Evolutionary conservation across 352 stramenopile genomes (phyloP).

Genomic region (Hyaloperonospora brassicae): DNA sequence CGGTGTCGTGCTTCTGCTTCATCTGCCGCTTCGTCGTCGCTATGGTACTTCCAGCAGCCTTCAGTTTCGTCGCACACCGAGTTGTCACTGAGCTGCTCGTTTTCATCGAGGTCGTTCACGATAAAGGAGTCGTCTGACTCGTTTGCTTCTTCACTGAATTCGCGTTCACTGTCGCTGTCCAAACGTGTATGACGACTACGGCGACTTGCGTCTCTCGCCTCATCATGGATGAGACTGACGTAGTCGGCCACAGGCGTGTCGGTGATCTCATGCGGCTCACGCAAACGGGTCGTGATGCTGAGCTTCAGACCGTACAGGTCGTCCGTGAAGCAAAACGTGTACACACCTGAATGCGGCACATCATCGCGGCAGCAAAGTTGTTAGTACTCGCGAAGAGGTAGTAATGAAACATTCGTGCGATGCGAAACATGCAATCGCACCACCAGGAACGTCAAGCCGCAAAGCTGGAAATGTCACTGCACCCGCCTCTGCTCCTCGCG

Average conservation of each 20-base stretch:
- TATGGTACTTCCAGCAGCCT: conserved; percentile 17
- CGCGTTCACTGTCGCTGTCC: conserved; percentile 41
- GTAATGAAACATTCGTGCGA: neutral
- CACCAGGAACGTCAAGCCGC: conserved; percentile 52
- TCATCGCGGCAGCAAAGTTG: neutral
- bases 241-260: conserved; percentile 32
- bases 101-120: conserved; percentile 39
- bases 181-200: conserved; percentile 16
- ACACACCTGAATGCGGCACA: conserved; percentile 36
- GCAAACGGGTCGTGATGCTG: conserved; percentile 42
- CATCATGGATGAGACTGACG: conserved; percentile 27
- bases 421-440: conserved; percentile 21
- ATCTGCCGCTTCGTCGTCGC: conserved; percentile 33
- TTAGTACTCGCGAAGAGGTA: neutral
- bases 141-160: conserved; percentile 31
- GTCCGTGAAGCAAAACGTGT: conserved; percentile 63
- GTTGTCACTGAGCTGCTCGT: conserved; percentile 11
- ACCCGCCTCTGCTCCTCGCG: conserved; percentile 34
- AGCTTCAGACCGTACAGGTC: conserved; percentile 51
- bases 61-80: conserved; percentile 34
- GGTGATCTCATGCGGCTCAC: conserved; percentile 36
- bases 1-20: conserved; percentile 12
- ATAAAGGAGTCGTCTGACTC: conserved; percentile 72
- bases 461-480: conserved; percentile 51
- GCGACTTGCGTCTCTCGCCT: conserved; percentile 23